Conservation (phyloP, 352 stramenopile species). For the Poterioochromonas sp. region DNA sequence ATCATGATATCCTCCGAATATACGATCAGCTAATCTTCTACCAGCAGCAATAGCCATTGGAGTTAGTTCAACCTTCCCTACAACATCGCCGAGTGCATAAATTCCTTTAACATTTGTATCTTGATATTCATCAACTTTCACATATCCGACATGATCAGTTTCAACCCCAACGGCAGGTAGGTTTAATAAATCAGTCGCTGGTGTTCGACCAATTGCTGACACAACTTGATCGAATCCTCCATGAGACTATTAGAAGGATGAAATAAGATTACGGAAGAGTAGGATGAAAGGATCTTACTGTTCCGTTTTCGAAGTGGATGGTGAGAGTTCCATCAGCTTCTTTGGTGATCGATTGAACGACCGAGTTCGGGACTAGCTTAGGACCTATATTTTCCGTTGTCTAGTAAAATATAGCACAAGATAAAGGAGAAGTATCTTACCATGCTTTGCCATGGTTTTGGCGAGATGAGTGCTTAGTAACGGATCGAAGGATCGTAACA, state of each 20-base stretch:
- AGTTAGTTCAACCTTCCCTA: conserved; percentile 67
- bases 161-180: conserved; percentile 65
- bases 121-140: conserved; percentile 73
- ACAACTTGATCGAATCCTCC: conserved; percentile 57
- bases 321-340: conserved; percentile 18
- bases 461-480: conserved; percentile 44
- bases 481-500: conserved; percentile 48
- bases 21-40: conserved; percentile 60
- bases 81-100: conserved; percentile 67
- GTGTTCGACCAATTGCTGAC: conserved; percentile 75
- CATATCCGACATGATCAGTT: conserved; percentile 61
- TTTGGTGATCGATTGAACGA: neutral
- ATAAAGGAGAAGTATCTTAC: conserved; percentile 41
- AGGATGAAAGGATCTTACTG: neutral
- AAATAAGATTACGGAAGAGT: neutral
- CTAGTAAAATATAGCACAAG: neutral
- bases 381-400: neutral
- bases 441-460: conserved; percentile 56
- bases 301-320: conserved; percentile 35
- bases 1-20: conserved; percentile 37
- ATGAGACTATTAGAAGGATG: conserved; percentile 4
- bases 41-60: conserved; percentile 80
- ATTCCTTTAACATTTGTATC: conserved; percentile 65
- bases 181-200: conserved; percentile 68
- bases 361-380: neutral